These are phyloP conservation scores for Blastobotrys petasosporus DNA, from an alignment of 1,139 yeast species.

Conservation along the genomic window DNA sequence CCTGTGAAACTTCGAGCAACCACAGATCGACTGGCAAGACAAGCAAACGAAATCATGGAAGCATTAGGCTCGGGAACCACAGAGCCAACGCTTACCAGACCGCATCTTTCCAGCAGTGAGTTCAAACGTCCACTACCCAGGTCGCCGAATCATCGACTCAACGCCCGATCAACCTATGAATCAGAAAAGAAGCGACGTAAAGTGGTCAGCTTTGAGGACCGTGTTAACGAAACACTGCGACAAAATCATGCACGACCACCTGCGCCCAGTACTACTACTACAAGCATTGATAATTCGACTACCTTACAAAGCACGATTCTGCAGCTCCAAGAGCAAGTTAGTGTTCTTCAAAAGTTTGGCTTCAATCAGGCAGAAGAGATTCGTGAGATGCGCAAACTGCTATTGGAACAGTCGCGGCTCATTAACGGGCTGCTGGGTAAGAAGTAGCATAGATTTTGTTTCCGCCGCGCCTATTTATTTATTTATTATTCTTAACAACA, in stretches of 20 bases:
- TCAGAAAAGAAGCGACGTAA: too few relatives aligned
- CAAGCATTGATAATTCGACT: too few relatives aligned
- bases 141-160: too few relatives aligned
- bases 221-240: too few relatives aligned
- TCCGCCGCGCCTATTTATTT: neutral
- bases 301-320: too few relatives aligned
- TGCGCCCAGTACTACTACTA: too few relatives aligned
- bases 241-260: too few relatives aligned
- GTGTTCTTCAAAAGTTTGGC: constrained; percentile 2
- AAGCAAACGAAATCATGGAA: constrained; percentile 7
- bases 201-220: too few relatives aligned
- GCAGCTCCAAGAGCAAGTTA: constrained; percentile 7
- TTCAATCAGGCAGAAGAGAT: constrained; percentile 4
- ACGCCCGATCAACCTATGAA: too few relatives aligned
- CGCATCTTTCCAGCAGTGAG: too few relatives aligned
- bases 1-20: constrained; percentile 15
- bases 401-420: constrained; percentile 8
- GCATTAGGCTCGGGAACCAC: neutral
- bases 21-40: constrained; percentile 12
- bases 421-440: constrained; percentile 1
- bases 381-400: constrained; percentile 3
- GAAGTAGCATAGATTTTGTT: neutral
- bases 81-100: too few relatives aligned
- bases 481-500: neutral
- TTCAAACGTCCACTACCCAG: too few relatives aligned